These are phyloP conservation scores for Suillus weaverae DNA, from an alignment of 768 basidiomycete species.

Conservation along the genomic window DNA sequence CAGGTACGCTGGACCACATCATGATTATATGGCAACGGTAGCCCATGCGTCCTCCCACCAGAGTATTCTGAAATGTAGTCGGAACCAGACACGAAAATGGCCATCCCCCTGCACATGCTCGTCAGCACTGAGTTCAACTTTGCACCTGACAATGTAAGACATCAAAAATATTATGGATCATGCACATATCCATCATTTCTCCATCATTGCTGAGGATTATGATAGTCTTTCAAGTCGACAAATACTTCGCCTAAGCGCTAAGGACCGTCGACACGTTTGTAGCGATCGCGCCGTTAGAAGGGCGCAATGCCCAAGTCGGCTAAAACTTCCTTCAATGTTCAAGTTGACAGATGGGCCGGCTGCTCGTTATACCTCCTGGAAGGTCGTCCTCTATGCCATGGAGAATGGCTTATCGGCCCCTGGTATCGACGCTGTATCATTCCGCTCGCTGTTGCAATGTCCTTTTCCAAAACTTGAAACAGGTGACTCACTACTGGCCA, in stretches of 20 bases:
- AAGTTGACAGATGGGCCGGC: background rate
- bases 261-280: background rate
- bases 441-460: background rate
- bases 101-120: slow-evolving; percentile 17
- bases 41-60: slow-evolving; percentile 34
- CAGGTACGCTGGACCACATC: slow-evolving; percentile 13
- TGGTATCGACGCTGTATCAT: background rate
- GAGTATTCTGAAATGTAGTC: slow-evolving; percentile 20
- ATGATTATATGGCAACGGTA: slow-evolving; percentile 12
- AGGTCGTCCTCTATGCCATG: background rate
- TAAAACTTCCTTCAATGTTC: background rate
- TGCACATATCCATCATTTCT: background rate
- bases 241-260: background rate
- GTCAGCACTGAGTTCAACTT: background rate
- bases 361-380: background rate
- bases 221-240: background rate
- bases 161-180: background rate
- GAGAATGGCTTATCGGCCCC: background rate
- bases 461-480: background rate
- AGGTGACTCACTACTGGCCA: background rate
- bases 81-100: slow-evolving; percentile 28
- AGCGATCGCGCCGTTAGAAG: background rate
- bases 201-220: background rate
- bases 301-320: background rate
- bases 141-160: background rate